These are phyloP conservation scores for Xylaria longipes DNA, from an alignment of 495 filamentous ascomycete species.

Conservation along the genomic window DNA sequence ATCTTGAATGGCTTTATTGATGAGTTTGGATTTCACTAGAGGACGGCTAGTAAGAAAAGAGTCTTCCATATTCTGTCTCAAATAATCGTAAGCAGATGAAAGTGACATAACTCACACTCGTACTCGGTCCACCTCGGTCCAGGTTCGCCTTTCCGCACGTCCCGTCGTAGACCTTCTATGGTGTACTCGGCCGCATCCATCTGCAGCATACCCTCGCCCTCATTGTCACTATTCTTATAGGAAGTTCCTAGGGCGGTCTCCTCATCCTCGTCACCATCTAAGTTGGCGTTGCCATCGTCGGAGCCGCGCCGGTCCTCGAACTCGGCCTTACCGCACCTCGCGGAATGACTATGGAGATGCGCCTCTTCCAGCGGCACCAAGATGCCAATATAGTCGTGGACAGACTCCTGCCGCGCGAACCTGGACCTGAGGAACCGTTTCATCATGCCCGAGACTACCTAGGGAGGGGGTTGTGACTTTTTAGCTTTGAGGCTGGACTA, in stretches of 20 bases:
- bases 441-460: conserved; percentile 26
- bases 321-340: conserved; percentile 42
- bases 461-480: background rate
- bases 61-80: background rate
- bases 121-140: conserved; percentile 54
- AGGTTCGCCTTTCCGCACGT: conserved; percentile 49
- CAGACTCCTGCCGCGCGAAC: conserved; percentile 43
- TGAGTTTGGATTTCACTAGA: conserved; percentile 62
- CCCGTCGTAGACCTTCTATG: conserved; percentile 55
- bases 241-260: conserved; percentile 37
- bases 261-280: conserved; percentile 31
- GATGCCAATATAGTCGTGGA: conserved; percentile 51
- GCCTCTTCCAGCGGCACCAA: conserved; percentile 57
- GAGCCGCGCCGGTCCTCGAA: conserved; percentile 38
- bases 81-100: background rate
- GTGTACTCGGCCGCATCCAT: conserved; percentile 55
- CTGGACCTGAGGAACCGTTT: conserved; percentile 30
- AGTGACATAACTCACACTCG: conserved; percentile 50
- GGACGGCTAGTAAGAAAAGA: conserved; percentile 29
- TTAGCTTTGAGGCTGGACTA: conserved; percentile 13
- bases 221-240: conserved; percentile 43
- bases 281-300: conserved; percentile 26
- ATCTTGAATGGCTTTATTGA: conserved; percentile 80
- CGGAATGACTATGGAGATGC: conserved; percentile 54
- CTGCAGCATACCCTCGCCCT: conserved; percentile 48